Evolutionary conservation across 2,329 filamentous ascomycete species (phyloP), one percentile per base, ranked within the genome.

Genomic region (Fonsecaea multimorphosa): DNA sequence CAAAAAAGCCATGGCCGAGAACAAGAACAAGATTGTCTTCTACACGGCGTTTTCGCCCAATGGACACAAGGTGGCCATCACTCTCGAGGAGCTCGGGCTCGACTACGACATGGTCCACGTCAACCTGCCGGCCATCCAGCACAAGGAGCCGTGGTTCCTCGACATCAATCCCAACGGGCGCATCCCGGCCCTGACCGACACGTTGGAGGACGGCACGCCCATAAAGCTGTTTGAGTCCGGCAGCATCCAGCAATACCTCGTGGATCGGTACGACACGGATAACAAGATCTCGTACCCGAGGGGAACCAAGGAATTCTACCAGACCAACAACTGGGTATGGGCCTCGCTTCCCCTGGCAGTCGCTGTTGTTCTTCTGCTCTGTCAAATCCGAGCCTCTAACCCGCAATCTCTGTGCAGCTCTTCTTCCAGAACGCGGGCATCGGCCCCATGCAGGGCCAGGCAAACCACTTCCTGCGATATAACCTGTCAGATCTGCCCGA

Each of bases 131-230:
- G 89, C 90, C 68, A 91, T 92, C 75, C 84, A 82, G 19, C 91
- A 95, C 73, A 95, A 94, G 73, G 86, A 94, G 77, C 87, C 86
- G n/a, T 96, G 91, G 91, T 97, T 94, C 79, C 85, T 95, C 32
- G 87, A 88, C 58, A 95, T 96, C 80, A 97, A 96, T 78, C 93
- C 92, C 69, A 96, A 96, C 77, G 92, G 93, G 70, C 90, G 92
- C 70, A 96, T 97, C 72, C 93, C 93, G 2, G 92, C 92, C 61
- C 73, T 97, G 59, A 95, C 91, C 6, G 93, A 96, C 78, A 90
- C 83, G 6, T 27, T 67, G 14, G 27, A 46, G 14, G 89, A 95
- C 76, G 91, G 91, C 71, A 82, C 90, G 75, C 81, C 83, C 32
- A 91, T 96, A 75, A 84, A 85, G 62, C 76, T 96, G 19, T 96